A percentile compares a stretch with the other conserved stretches of the same genome.
Evolutionary conservation across 2,329 filamentous ascomycete species (phyloP).

Genomic region (Phyllosticta capitalensis): DNA sequence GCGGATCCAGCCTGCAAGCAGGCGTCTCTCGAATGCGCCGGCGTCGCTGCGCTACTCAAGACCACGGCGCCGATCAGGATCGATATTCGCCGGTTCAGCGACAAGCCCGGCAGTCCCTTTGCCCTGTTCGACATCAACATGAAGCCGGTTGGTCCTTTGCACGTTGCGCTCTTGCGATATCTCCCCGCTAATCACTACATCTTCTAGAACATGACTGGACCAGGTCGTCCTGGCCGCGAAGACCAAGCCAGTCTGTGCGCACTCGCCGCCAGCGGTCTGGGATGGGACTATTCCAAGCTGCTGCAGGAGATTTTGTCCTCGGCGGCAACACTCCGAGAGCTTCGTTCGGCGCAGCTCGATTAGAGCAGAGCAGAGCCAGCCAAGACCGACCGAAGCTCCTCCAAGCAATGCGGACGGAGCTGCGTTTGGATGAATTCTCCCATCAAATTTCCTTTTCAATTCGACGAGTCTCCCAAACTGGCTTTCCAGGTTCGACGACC

Average conservation of each 20-base stretch:
- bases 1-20: conserved; percentile 24
- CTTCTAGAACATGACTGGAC: conserved; percentile 39
- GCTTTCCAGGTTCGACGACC: no score
- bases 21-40: conserved; percentile 32
- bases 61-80: conserved; percentile 39
- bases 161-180: background rate
- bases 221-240: conserved; percentile 38
- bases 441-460: no score
- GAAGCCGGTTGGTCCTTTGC: conserved; percentile 35
- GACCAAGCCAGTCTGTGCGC: conserved; percentile 40
- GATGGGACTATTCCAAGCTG: conserved; percentile 35
- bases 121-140: conserved; percentile 44
- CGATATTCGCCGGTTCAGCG: conserved; percentile 34
- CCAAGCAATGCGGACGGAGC: no score
- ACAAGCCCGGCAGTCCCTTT: conserved; percentile 26
- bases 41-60: conserved; percentile 30
- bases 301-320: conserved; percentile 27
- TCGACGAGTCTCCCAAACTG: no score
- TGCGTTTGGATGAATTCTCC: no score
- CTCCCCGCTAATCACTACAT: background rate
- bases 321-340: background rate
- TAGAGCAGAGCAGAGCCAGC: background rate
- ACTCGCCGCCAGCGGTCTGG: conserved; percentile 34
- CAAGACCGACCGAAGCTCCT: no score
- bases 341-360: background rate